Conservation (phyloP, 495 filamentous ascomycete genomes). For the Aspergillus nanangensis region DNA sequence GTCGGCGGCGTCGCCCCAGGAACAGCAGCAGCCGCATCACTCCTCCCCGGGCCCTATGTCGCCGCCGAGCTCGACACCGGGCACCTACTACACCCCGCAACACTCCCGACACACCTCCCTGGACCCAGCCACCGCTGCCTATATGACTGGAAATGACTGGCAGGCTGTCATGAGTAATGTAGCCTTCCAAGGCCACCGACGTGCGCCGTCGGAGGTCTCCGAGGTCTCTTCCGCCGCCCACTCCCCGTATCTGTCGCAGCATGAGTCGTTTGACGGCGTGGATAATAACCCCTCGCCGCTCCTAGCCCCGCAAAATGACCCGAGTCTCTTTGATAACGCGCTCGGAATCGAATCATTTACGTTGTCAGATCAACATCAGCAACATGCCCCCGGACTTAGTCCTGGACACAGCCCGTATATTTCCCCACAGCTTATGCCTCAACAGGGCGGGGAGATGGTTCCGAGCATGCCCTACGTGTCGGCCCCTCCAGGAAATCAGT, state of each 20-base stretch:
- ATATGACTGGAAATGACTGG: slow-evolving; percentile 70
- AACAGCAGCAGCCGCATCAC: slow-evolving; percentile 36
- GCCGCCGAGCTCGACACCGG: slow-evolving; percentile 48
- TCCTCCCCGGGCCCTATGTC: slow-evolving; percentile 50
- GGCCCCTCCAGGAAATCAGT: slow-evolving; percentile 42
- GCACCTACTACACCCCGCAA: slow-evolving; percentile 49
- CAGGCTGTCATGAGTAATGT: slow-evolving; percentile 56
- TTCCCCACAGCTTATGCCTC: slow-evolving; percentile 76
- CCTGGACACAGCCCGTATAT: slow-evolving; percentile 82
- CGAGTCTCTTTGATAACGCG: slow-evolving; percentile 68
- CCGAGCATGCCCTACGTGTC: slow-evolving; percentile 48
- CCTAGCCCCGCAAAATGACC: slow-evolving; percentile 66
- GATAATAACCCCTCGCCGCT: slow-evolving; percentile 78
- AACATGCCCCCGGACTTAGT: slow-evolving; percentile 56
- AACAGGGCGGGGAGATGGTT: slow-evolving; percentile 52
- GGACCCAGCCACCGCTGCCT: slow-evolving; percentile 71
- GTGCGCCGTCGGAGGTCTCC: slow-evolving; percentile 85
- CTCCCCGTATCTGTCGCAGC: slow-evolving; percentile 75
- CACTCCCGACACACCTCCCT: slow-evolving; percentile 80
- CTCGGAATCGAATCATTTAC: slow-evolving; percentile 76
- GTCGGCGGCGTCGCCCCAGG: slow-evolving; percentile 61
- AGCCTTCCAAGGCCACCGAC: slow-evolving; percentile 70
- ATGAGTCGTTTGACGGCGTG: slow-evolving; percentile 71
- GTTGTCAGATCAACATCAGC: slow-evolving; percentile 65
- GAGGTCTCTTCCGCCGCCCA: slow-evolving; percentile 79